Conservation (phyloP, 228 moss, liverwort and hornwort genomes). For the Sphagnum magellanicum region DNA sequence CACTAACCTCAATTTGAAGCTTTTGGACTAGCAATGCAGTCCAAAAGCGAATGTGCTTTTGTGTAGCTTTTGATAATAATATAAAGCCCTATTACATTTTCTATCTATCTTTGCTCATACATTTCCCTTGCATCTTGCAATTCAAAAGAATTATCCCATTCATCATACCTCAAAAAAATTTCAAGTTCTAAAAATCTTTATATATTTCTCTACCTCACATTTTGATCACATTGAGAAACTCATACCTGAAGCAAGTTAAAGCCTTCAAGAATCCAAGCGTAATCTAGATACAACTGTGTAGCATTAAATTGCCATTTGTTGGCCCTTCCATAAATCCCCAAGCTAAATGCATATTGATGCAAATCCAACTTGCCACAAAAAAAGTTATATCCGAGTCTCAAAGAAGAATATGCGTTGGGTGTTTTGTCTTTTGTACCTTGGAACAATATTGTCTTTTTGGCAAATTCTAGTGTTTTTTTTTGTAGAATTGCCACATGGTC, state of each 20-base stretch:
- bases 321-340: constrained; percentile 87
- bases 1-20: too few relatives aligned
- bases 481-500: too few relatives aligned
- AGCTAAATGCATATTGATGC: constrained; percentile 60
- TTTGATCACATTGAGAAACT: neutral
- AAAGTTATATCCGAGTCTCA: too few relatives aligned
- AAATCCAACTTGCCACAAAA: constrained; percentile 41
- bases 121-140: constrained; percentile 70
- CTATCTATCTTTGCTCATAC: constrained; percentile 56
- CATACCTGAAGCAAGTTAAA: constrained; percentile 51
- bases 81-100: constrained; percentile 42
- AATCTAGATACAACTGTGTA: constrained; percentile 50
- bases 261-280: constrained; percentile 43
- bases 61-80: constrained; percentile 28
- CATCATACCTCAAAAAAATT: neutral
- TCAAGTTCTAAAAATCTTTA: neutral
- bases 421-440: too few relatives aligned
- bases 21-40: too few relatives aligned
- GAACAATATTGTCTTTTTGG: too few relatives aligned
- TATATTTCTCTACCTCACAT: neutral
- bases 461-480: too few relatives aligned
- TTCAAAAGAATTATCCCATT: neutral
- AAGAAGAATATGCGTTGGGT: too few relatives aligned
- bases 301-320: constrained; percentile 46
- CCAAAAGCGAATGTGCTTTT: constrained; percentile 36